phyloP scores from a whole-genome alignment of 1,284 basidiomycete species.

The Sporisorium exsertum region DNA sequence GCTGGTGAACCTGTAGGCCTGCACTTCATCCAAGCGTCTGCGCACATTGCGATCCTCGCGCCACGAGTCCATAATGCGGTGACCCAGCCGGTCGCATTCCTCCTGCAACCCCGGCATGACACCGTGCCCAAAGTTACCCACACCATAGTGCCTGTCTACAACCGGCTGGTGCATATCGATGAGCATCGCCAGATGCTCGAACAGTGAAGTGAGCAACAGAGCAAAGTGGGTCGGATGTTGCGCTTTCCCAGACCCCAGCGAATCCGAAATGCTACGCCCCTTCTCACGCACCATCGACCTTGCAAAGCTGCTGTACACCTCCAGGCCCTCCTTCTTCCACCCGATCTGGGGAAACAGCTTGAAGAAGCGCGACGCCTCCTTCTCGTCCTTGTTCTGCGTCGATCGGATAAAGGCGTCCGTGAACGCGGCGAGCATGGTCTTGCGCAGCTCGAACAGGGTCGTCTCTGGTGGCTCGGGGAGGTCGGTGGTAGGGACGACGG shows the following conservation, averaged over 20 bases:
- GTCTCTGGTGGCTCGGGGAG: constrained; percentile 86
- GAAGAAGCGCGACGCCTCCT: constrained; percentile 91
- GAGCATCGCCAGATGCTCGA: constrained; percentile 94
- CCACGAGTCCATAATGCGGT: constrained; percentile 84
- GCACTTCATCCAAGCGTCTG: constrained; percentile 41
- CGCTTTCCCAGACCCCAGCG: constrained; percentile 42
- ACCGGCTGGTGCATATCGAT: constrained; percentile 97
- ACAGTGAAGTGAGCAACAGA: constrained; percentile 77
- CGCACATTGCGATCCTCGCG: constrained; percentile 74
- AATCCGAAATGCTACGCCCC: constrained; percentile 45
- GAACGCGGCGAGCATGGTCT: constrained; percentile 82
- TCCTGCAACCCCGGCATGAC: constrained; percentile 81
- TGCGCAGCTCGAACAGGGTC: constrained; percentile 81
- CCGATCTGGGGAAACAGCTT: constrained; percentile 95
- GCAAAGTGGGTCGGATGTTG: constrained; percentile 54
- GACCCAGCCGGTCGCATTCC: constrained; percentile 87
- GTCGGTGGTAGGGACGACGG: constrained; percentile 87
- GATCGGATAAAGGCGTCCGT: constrained; percentile 83
- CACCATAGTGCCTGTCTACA: constrained; percentile 94
- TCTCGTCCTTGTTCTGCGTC: constrained; percentile 75
- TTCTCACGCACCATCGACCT: constrained; percentile 79
- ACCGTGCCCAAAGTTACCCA: constrained; percentile 58
- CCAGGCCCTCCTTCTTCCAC: constrained; percentile 83
- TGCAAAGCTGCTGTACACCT: constrained; percentile 92
- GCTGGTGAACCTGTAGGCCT: constrained; percentile 46